Percentiles rank a stretch among this genome's conserved stretches.
Conservation (phyloP, 164 flowering plant species). For the Vitis cinerea region DNA sequence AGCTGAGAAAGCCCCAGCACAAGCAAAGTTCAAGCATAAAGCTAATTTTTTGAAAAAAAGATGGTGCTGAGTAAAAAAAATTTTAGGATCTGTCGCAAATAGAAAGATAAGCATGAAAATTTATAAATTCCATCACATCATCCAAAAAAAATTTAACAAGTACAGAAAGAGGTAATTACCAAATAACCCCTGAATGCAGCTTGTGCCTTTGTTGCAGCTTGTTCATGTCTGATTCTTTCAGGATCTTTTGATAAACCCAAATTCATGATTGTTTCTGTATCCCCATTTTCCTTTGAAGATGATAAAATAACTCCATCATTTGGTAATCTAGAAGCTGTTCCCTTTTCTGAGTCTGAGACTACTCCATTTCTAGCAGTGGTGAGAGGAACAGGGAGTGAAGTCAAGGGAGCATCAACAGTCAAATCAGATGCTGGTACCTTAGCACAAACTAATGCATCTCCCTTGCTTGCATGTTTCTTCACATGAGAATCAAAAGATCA, state of each 20-base stretch:
- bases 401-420: constrained; percentile 8
- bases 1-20: too few relatives aligned
- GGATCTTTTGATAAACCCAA: constrained; percentile 4
- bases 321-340: background rate
- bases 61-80: too few relatives aligned
- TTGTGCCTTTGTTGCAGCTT: constrained; percentile 21
- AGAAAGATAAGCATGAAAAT: too few relatives aligned
- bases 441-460: constrained; percentile 7
- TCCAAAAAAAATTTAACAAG: too few relatives aligned
- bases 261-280: background rate
- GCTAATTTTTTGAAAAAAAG: too few relatives aligned
- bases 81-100: too few relatives aligned
- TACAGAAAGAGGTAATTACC: constrained; percentile 1
- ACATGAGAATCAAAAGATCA: background rate
- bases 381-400: constrained; percentile 4
- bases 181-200: constrained; percentile 17
- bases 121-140: too few relatives aligned
- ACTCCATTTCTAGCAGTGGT: constrained; percentile 4
- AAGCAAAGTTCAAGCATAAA: too few relatives aligned
- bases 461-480: constrained; percentile 15
- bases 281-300: constrained; percentile 3
- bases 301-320: background rate
- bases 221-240: constrained; percentile 10
- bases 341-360: constrained; percentile 1
- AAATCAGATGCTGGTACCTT: constrained; percentile 3